Evolutionary conservation across 1,139 yeast species (phyloP).

Genomic region (Yamadazyma trypodendri): DNA sequence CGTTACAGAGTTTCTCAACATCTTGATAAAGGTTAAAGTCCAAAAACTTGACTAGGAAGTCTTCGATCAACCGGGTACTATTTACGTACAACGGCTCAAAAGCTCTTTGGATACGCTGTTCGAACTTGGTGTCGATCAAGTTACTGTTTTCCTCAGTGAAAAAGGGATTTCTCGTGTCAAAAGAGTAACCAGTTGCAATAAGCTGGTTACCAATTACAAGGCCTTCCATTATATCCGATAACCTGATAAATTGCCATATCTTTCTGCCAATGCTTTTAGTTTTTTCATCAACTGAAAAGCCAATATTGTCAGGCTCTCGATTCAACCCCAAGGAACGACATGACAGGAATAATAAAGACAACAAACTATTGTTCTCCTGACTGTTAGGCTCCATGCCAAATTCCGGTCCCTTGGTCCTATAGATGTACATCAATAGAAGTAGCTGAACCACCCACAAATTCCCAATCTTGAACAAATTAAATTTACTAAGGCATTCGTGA

Average conservation of each 20-base stretch:
- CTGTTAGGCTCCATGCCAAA: constrained; percentile 47
- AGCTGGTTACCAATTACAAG: constrained; percentile 36
- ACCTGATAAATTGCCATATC: constrained; percentile 25
- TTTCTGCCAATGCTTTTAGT: constrained; percentile 20
- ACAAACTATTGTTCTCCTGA: constrained; percentile 19
- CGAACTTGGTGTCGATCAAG: constrained; percentile 23
- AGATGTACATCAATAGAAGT: constrained; percentile 27
- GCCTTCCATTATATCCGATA: constrained; percentile 34
- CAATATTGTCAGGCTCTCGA: constrained; percentile 9
- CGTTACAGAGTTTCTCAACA: constrained; percentile 1
- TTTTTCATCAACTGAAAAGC: constrained; percentile 14
- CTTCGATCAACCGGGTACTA: background rate
- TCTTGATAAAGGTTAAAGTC: constrained; percentile 1
- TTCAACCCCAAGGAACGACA: constrained; percentile 39
- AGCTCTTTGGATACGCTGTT: constrained; percentile 19
- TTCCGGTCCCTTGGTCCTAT: constrained; percentile 46
- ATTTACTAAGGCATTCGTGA: constrained; percentile 36
- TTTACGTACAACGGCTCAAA: constrained; percentile 9
- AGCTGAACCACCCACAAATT: constrained; percentile 29
- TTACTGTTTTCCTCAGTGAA: constrained; percentile 19
- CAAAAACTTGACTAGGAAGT: constrained; percentile 2
- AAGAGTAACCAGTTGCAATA: constrained; percentile 23
- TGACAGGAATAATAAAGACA: constrained; percentile 32
- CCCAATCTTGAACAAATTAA: constrained; percentile 32
- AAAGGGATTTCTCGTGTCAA: constrained; percentile 32